These are phyloP conservation scores for Gracilaria caudata DNA, from an alignment of 23 red algal genomes.

Conservation along the genomic window DNA sequence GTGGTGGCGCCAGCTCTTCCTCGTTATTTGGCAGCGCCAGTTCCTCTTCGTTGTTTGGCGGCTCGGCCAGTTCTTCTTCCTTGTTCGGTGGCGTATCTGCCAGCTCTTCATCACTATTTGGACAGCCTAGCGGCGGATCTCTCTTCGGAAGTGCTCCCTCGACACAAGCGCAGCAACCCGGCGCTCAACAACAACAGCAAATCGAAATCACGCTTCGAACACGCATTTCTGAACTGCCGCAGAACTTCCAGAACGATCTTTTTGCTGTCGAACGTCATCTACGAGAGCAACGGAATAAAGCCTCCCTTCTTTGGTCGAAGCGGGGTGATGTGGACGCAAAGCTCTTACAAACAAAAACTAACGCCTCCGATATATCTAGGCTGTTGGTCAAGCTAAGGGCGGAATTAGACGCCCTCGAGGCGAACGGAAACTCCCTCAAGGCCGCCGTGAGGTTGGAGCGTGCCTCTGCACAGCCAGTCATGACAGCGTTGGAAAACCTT, in stretches of 20 bases:
- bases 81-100: constrained; percentile 54
- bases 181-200: constrained; percentile 34
- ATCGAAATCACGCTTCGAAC: constrained; percentile 55
- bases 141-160: constrained; percentile 35
- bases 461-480: constrained; percentile 51
- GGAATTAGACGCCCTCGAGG: constrained; percentile 36
- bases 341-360: constrained; percentile 12
- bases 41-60: constrained; percentile 41
- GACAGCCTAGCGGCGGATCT: background rate
- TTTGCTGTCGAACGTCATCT: constrained; percentile 69
- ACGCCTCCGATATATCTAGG: constrained; percentile 6
- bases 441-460: constrained; percentile 47
- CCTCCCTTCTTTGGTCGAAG: constrained; percentile 22
- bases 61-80: constrained; percentile 28
- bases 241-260: constrained; percentile 60
- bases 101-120: constrained; percentile 52
- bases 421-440: constrained; percentile 54
- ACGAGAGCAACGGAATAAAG: constrained; percentile 59
- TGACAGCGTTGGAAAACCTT: constrained; percentile 56
- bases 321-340: constrained; percentile 28
- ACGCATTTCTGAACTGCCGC: constrained; percentile 53
- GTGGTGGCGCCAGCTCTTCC: background rate
- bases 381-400: constrained; percentile 31
- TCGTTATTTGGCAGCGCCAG: constrained; percentile 41
- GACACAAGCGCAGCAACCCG: constrained; percentile 21